A percentile compares a stretch with the other conserved stretches of the same genome.
These are phyloP conservation scores for Staphylotrichum longicolle DNA, from an alignment of 495 filamentous ascomycete genomes.

Conservation along the genomic window DNA sequence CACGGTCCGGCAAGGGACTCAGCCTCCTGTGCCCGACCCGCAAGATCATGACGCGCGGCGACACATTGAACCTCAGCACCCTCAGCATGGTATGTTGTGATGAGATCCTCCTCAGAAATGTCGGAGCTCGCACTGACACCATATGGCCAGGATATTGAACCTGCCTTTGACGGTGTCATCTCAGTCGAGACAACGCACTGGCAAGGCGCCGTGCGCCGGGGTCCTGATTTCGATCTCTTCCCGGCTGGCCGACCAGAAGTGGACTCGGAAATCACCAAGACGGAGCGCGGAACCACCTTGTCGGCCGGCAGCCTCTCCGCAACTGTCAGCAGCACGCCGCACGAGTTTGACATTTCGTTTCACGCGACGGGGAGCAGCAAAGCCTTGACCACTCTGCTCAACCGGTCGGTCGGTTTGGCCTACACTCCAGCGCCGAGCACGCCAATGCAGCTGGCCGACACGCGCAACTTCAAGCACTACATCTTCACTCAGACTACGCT, in stretches of 20 bases:
- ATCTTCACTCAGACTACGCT: constrained; percentile 63
- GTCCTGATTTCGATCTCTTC: constrained; percentile 63
- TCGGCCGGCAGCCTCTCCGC: constrained; percentile 55
- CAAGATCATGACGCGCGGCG: constrained; percentile 48
- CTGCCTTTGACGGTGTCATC: constrained; percentile 58
- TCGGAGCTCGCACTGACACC: constrained; percentile 18
- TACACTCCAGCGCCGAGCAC: constrained; percentile 52
- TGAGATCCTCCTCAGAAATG: no score
- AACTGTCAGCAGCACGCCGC: constrained; percentile 50
- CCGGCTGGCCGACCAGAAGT: constrained; percentile 48
- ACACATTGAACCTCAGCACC: constrained; percentile 57
- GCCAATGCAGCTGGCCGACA: constrained; percentile 52
- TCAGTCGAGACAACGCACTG: constrained; percentile 65
- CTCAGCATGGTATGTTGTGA: constrained; percentile 42
- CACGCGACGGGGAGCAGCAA: constrained; percentile 46
- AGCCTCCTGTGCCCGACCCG: constrained; percentile 51
- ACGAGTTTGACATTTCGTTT: constrained; percentile 59
- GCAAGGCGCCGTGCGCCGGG: constrained; percentile 54
- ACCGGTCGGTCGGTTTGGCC: constrained; percentile 58
- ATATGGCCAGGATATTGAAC: constrained; percentile 50
- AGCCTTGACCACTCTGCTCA: constrained; percentile 57
- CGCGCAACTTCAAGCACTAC: constrained; percentile 55
- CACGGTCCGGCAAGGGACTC: constrained; percentile 38
- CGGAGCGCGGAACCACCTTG: constrained; percentile 51
- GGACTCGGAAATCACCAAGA: constrained; percentile 48